Percentiles rank a stretch among this genome's conserved stretches.
phyloP scores from a whole-genome alignment of 2,329 filamentous ascomycete species.

The Cordyceps militaris region DNA sequence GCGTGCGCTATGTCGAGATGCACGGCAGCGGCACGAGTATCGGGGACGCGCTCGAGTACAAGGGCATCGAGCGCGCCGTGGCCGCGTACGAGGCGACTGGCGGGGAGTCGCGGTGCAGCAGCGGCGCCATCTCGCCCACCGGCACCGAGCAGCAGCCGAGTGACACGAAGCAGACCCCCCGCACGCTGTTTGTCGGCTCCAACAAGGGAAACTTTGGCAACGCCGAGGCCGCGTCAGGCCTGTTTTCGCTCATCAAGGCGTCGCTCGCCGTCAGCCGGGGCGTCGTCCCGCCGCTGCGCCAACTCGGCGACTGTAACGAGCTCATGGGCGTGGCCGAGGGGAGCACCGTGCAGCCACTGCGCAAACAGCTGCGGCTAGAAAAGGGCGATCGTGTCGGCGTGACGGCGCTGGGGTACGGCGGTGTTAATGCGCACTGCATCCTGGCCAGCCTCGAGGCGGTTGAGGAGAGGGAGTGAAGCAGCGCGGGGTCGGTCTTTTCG shows the following conservation, averaged over 20 bases:
- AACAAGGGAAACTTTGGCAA: slow-evolving; percentile 15
- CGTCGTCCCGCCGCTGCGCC: slow-evolving; percentile 3
- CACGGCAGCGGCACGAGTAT: slow-evolving; percentile 16
- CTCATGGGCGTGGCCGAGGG: not conserved
- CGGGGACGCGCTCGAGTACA: slow-evolving; percentile 14
- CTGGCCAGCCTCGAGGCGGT: not conserved
- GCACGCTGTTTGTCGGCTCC: slow-evolving; percentile 10
- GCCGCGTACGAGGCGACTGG: slow-evolving; percentile 1
- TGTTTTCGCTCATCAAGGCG: slow-evolving; percentile 11
- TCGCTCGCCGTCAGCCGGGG: not conserved
- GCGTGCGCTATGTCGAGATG: slow-evolving; percentile 13
- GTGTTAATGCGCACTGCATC: slow-evolving; percentile 4
- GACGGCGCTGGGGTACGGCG: slow-evolving; percentile 2
- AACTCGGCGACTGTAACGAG: not conserved
- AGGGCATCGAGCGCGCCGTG: slow-evolving; percentile 11
- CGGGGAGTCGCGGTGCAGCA: not conserved
- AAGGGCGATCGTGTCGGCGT: not conserved
- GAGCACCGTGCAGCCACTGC: not conserved
- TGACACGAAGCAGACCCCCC: not conserved
- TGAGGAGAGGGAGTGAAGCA: not conserved
- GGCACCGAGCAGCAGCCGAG: not conserved
- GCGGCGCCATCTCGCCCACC: not conserved
- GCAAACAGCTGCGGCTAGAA: not conserved
- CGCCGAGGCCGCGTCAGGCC: slow-evolving; percentile 14
- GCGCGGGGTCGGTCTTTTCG: too few relatives aligned